phyloP scores from a whole-genome alignment of 2,329 filamentous ascomycete species.

The Neoarthrinium moseri region DNA sequence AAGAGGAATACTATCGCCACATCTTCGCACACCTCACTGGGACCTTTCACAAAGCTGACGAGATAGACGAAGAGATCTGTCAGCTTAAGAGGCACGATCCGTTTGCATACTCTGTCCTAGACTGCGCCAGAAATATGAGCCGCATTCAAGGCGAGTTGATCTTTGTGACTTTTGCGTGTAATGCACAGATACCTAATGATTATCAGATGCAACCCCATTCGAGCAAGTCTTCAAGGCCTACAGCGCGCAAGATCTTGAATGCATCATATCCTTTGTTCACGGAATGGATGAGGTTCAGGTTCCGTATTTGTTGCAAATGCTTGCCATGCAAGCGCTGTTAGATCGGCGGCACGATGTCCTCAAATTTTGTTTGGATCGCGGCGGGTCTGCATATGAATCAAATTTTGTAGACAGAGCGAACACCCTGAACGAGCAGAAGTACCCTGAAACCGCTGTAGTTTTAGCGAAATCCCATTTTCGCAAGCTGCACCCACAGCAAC shows the following conservation, averaged over 20 bases:
- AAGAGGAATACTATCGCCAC: too few species aligned
- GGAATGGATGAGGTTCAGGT: background rate
- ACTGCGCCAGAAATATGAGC: background rate
- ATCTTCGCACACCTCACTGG: too few species aligned
- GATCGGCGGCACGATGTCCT: background rate
- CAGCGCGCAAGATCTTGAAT: background rate
- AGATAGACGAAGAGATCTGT: background rate
- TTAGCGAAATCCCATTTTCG: background rate
- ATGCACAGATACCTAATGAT: background rate
- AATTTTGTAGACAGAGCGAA: background rate
- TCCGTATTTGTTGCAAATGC: background rate
- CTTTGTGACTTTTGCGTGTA: background rate
- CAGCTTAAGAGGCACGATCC: background rate
- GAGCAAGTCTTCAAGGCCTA: background rate
- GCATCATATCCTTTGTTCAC: background rate
- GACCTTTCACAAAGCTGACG: too few species aligned
- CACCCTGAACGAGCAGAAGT: background rate
- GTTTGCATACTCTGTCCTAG: background rate
- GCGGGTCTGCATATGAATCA: background rate
- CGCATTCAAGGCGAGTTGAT: background rate
- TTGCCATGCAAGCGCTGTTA: background rate
- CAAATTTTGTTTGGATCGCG: background rate
- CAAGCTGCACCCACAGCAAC: background rate
- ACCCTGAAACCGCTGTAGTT: background rate
- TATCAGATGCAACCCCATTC: background rate